These are phyloP conservation scores for Furcasterigmium sp. DNA, from an alignment of 2,329 filamentous ascomycete genomes.

Conservation along the genomic window DNA sequence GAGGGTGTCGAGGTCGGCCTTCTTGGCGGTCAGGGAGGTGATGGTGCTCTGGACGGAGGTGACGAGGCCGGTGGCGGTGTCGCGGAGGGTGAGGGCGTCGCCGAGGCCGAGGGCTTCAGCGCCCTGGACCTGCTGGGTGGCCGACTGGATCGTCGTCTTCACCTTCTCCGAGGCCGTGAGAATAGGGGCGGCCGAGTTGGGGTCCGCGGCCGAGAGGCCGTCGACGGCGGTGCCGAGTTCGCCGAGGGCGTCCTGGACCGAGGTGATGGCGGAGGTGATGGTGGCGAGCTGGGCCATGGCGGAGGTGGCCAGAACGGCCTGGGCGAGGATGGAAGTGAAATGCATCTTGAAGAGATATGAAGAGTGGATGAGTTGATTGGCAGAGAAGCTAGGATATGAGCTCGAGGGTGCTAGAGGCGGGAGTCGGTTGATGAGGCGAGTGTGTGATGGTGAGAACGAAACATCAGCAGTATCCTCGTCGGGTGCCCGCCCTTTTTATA, in stretches of 20 bases:
- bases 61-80: slow-evolving; percentile 14
- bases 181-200: slow-evolving; percentile 33
- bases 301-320: slow-evolving; percentile 45
- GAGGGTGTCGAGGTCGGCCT: slow-evolving; percentile 19
- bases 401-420: too few species aligned
- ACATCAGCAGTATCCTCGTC: too few species aligned
- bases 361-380: too few species aligned
- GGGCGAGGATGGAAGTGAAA: slow-evolving; percentile 32
- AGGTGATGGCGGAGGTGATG: slow-evolving; percentile 54
- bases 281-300: slow-evolving; percentile 47
- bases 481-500: too few species aligned
- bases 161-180: slow-evolving; percentile 17
- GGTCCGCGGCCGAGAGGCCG: slow-evolving; percentile 39
- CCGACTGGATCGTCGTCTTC: slow-evolving; percentile 11
- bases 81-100: slow-evolving; percentile 15
- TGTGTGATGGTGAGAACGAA: too few species aligned
- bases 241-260: slow-evolving; percentile 54
- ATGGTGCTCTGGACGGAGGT: slow-evolving; percentile 15
- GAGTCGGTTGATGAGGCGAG: too few species aligned
- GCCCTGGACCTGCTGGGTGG: slow-evolving; percentile 20
- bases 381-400: too few species aligned
- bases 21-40: slow-evolving; percentile 16
- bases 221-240: slow-evolving; percentile 30
- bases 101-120: slow-evolving; percentile 15
- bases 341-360: too few species aligned